Percentiles rank a stretch among this genome's conserved stretches.
These are phyloP conservation scores for Entoloma clypeatum DNA, from an alignment of 1,284 basidiomycete species.

Conservation along the genomic window DNA sequence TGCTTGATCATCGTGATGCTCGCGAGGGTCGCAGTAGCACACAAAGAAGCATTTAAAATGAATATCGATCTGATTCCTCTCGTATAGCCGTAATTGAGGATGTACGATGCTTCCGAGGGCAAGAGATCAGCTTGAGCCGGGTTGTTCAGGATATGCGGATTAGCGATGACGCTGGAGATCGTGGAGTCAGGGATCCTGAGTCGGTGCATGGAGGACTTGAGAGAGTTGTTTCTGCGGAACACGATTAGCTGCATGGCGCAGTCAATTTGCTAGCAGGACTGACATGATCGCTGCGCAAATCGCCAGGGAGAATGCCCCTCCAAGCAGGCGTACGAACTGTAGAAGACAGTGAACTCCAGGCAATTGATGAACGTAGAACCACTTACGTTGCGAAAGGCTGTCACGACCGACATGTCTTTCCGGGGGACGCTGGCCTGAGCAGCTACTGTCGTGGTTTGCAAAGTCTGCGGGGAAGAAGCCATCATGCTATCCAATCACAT, in stretches of 20 bases:
- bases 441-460: constrained; percentile 64
- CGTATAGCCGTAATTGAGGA: constrained; percentile 51
- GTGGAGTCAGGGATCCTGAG: constrained; percentile 33
- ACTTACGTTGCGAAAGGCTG: constrained; percentile 61
- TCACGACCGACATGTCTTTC: constrained; percentile 69
- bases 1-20: constrained; percentile 56
- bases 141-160: constrained; percentile 43
- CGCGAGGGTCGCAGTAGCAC: constrained; percentile 44
- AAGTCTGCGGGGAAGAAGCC: constrained; percentile 35
- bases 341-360: not conserved
- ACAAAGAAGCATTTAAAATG: constrained; percentile 47
- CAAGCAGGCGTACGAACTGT: constrained; percentile 62
- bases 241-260: not conserved
- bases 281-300: constrained; percentile 57
- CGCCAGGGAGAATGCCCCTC: constrained; percentile 60
- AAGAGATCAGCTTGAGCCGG: constrained; percentile 36
- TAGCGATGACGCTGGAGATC: constrained; percentile 42
- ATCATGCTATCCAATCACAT: constrained; percentile 3
- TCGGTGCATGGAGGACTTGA: constrained; percentile 39
- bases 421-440: constrained; percentile 66
- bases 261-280: constrained; percentile 15
- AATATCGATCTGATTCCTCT: constrained; percentile 57
- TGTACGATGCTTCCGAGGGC: constrained; percentile 31
- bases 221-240: constrained; percentile 48
- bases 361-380: constrained; percentile 1